Conservation (phyloP, 805 yeast genomes). For the Metschnikowia cerradonensis region DNA sequence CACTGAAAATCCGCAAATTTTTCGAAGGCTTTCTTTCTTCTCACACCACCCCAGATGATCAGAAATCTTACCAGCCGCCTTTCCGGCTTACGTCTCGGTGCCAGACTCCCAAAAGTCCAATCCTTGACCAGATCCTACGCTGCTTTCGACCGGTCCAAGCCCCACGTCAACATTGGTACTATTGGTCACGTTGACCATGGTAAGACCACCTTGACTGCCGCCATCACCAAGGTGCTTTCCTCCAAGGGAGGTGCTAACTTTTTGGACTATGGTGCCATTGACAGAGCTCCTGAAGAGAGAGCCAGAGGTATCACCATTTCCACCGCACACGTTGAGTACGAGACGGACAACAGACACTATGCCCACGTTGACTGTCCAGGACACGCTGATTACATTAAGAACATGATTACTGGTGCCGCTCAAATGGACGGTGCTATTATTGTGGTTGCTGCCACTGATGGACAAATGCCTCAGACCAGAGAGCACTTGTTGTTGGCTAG, state of each 20-base stretch:
- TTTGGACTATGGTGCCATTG: slow-evolving; percentile 89
- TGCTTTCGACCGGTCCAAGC: slow-evolving; percentile 90
- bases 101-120: slow-evolving; percentile 21
- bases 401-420: slow-evolving; percentile 99
- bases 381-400: slow-evolving; percentile 97
- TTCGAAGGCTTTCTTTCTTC: not conserved
- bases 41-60: slow-evolving; percentile 21
- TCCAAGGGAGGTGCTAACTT: slow-evolving; percentile 87
- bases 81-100: slow-evolving; percentile 25
- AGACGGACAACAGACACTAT: slow-evolving; percentile 90
- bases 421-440: slow-evolving; percentile 99
- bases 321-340: slow-evolving; percentile 96
- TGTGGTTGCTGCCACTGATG: slow-evolving; percentile 98
- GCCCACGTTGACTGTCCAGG: slow-evolving; percentile 99
- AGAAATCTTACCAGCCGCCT: slow-evolving; percentile 23
- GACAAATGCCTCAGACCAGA: slow-evolving; percentile 99
- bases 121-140: slow-evolving; percentile 46
- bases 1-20: slow-evolving; percentile 4
- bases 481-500: slow-evolving; percentile 97
- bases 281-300: slow-evolving; percentile 98
- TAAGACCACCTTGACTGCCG: slow-evolving; percentile 96
- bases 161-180: slow-evolving; percentile 95
- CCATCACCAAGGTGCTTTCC: slow-evolving; percentile 92
- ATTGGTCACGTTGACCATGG: slow-evolving; percentile 99
- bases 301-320: slow-evolving; percentile 99